phyloP scores from a whole-genome alignment of 2,329 filamentous ascomycete genomes.

The Furcasterigmium furcatum region DNA sequence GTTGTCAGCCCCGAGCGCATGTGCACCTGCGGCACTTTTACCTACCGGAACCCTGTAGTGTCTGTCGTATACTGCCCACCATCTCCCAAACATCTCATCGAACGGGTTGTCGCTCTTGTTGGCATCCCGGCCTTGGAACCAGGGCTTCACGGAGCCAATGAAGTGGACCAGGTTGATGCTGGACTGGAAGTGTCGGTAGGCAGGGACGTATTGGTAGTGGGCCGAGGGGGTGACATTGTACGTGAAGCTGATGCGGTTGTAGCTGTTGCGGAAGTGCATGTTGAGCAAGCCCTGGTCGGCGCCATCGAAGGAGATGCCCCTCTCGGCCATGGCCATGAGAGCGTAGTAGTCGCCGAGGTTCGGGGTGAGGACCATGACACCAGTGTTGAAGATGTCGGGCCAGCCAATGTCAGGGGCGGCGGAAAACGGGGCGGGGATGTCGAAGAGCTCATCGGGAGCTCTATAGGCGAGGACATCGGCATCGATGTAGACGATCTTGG shows the following conservation, averaged over 20 bases:
- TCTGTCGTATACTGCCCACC: slow-evolving; percentile 93
- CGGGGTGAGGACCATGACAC: slow-evolving; percentile 87
- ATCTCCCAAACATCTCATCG: slow-evolving; percentile 78
- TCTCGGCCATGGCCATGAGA: slow-evolving; percentile 76
- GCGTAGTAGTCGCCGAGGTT: slow-evolving; percentile 86
- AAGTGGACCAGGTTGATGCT: slow-evolving; percentile 92
- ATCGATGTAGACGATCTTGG: slow-evolving; percentile 91
- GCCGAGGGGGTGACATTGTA: slow-evolving; percentile 98
- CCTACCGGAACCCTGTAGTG: slow-evolving; percentile 65
- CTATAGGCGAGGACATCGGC: slow-evolving; percentile 89
- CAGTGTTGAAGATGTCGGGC: slow-evolving; percentile 98
- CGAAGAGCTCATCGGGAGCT: slow-evolving; percentile 90
- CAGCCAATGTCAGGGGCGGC: slow-evolving; percentile 94
- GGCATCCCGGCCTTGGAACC: slow-evolving; percentile 62
- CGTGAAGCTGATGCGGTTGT: slow-evolving; percentile 85
- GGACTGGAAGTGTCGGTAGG: slow-evolving; percentile 88
- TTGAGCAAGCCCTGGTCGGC: slow-evolving; percentile 95
- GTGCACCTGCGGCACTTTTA: not conserved
- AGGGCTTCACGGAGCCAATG: slow-evolving; percentile 89
- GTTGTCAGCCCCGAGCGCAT: not conserved
- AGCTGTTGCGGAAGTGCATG: slow-evolving; percentile 83
- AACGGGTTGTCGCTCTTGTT: slow-evolving; percentile 61
- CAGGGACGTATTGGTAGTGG: slow-evolving; percentile 96
- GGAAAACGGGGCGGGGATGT: slow-evolving; percentile 55
- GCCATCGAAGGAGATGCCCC: slow-evolving; percentile 91